Evolutionary conservation across 73 alveolate species (phyloP).

Genomic region (Tetrahymena borealis): DNA sequence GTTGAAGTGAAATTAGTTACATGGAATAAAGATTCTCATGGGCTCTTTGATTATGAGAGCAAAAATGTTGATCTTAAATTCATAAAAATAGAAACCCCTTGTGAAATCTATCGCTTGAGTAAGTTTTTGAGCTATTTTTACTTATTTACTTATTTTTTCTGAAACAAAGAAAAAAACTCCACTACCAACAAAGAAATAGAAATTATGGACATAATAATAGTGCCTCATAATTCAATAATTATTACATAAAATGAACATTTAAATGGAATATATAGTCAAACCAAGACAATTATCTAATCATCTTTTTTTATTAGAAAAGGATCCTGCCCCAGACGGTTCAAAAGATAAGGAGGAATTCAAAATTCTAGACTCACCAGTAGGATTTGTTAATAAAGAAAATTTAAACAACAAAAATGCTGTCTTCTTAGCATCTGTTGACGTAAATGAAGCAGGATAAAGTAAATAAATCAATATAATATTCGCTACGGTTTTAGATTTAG

Average conservation of each 20-base stretch:
- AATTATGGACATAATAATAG: neutral
- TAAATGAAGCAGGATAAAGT: neutral
- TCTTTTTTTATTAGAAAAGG: neutral
- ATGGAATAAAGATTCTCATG: conserved; percentile 80
- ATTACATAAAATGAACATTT: too few relatives aligned
- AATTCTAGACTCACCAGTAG: neutral
- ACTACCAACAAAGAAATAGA: neutral
- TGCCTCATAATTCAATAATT: too few relatives aligned
- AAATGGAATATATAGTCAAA: neutral
- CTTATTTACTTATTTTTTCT: neutral
- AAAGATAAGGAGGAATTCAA: neutral
- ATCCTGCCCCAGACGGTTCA: neutral
- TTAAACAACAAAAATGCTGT: neutral
- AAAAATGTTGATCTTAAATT: conserved; percentile 46
- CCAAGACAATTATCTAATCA: neutral
- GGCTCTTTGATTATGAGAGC: conserved; percentile 79
- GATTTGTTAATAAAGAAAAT: neutral
- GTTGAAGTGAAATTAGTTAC: conserved; percentile 62
- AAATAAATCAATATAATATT: too few relatives aligned
- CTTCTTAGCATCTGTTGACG: neutral
- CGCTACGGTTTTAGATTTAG: too few relatives aligned
- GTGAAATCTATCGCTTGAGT: conserved; percentile 32
- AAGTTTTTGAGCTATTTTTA: neutral
- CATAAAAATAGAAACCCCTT: conserved; percentile 15
- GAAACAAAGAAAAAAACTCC: neutral